Percentiles rank a stretch among this genome's conserved stretches.
Conservation (phyloP, 768 basidiomycete genomes). For the Mycena rebaudengoi region DNA sequence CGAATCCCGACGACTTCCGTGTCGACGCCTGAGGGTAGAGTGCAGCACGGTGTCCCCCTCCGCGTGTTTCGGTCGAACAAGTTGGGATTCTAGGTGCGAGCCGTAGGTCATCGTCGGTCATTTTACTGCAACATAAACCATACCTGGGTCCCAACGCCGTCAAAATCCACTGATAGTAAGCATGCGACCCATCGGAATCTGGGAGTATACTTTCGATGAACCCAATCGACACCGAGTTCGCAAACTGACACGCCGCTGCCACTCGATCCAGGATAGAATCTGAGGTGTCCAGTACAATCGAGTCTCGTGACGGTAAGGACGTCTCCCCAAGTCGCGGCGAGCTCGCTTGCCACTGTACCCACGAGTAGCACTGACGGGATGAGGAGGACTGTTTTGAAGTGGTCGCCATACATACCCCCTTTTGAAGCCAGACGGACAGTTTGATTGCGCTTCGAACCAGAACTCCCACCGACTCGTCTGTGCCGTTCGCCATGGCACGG, state of each 20-base stretch:
- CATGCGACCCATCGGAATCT: background rate
- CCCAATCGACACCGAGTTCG: background rate
- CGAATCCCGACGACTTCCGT: no score
- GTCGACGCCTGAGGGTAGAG: no score
- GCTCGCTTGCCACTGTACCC: background rate
- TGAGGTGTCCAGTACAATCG: background rate
- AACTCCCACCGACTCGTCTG: background rate
- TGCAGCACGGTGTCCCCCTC: no score
- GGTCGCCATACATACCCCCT: background rate
- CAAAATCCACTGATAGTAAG: background rate
- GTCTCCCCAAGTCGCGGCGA: background rate
- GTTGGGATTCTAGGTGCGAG: no score
- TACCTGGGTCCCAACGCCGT: background rate
- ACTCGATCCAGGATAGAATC: background rate
- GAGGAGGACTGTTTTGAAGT: background rate
- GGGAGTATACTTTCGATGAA: constrained; percentile 6
- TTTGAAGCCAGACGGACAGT: background rate
- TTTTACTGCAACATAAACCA: no score
- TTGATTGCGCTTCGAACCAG: background rate
- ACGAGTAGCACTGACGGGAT: background rate
- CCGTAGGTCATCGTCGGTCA: no score
- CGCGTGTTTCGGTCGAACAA: no score
- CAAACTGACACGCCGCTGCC: background rate
- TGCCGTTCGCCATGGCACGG: background rate
- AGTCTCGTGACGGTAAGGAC: background rate